A percentile compares a stretch with the other conserved stretches of the same genome.
phyloP scores from a whole-genome alignment of 352 stramenopile genomes.

The Hyaloperonospora arabidopsidis region DNA sequence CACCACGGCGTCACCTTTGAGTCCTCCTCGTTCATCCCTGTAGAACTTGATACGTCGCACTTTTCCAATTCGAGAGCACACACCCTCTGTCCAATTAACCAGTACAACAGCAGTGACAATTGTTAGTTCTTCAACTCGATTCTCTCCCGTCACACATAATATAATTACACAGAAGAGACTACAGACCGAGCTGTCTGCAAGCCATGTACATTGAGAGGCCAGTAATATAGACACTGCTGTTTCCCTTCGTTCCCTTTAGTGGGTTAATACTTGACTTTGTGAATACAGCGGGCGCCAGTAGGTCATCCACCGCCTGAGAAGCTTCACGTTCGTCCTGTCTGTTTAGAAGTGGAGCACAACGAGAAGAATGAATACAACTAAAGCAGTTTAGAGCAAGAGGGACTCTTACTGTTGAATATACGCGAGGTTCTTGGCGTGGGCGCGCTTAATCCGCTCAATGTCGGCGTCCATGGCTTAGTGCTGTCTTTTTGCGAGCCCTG shows the following conservation, averaged over 20 bases:
- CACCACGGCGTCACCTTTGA: slow-evolving; percentile 83
- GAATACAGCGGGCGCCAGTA: slow-evolving; percentile 30
- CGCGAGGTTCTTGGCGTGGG: slow-evolving; percentile 61
- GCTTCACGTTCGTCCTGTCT: slow-evolving; percentile 51
- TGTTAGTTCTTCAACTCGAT: not conserved
- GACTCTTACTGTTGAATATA: slow-evolving; percentile 50
- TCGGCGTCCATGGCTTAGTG: slow-evolving; percentile 55
- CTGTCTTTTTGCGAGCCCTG: too few species aligned
- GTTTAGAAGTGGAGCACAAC: not conserved
- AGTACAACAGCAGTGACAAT: not conserved
- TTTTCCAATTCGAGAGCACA: slow-evolving; percentile 68
- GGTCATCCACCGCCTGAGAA: slow-evolving; percentile 33
- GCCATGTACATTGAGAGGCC: slow-evolving; percentile 75
- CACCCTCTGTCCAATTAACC: slow-evolving; percentile 34
- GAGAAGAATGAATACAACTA: not conserved
- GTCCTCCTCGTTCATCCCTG: slow-evolving; percentile 62
- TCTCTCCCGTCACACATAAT: not conserved
- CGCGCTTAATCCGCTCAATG: slow-evolving; percentile 48
- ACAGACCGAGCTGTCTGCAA: slow-evolving; percentile 69
- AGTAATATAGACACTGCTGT: slow-evolving; percentile 74
- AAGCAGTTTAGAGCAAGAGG: not conserved
- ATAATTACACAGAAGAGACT: too few species aligned
- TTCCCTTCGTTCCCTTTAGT: slow-evolving; percentile 24
- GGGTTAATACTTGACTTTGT: slow-evolving; percentile 7
- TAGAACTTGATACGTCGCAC: slow-evolving; percentile 85